Evolutionary conservation across 148 eudicot genomes (phyloP).

Genomic region (Diospyros kaki): DNA sequence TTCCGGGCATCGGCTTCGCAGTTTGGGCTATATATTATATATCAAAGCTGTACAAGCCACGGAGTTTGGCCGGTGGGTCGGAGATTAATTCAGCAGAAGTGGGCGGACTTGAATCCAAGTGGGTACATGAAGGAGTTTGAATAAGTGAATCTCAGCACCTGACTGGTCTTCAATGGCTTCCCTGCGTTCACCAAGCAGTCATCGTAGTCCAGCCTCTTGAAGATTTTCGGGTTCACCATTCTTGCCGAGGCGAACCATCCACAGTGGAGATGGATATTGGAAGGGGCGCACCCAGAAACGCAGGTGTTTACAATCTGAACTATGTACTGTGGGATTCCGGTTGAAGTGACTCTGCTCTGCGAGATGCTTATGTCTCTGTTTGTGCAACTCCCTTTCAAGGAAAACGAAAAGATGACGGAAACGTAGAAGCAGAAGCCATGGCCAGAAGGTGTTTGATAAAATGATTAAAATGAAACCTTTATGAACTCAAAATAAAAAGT

Average conservation of each 20-base stretch:
- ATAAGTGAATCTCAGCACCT: constrained; percentile 35
- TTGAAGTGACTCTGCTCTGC: constrained; percentile 11
- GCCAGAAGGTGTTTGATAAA: no score
- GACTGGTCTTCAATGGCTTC: constrained; percentile 25
- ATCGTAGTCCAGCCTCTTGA: constrained; percentile 36
- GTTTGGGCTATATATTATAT: neutral
- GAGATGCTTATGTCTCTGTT: constrained; percentile 19
- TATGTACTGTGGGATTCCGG: constrained; percentile 20
- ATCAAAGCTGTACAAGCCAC: neutral
- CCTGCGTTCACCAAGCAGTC: constrained; percentile 44
- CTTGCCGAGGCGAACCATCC: constrained; percentile 51
- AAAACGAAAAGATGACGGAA: neutral
- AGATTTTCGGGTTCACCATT: constrained; percentile 32
- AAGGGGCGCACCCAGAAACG: constrained; percentile 32
- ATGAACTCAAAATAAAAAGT: neutral
- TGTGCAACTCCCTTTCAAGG: constrained; percentile 12
- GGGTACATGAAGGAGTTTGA: constrained; percentile 46
- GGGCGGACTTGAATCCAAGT: constrained; percentile 35
- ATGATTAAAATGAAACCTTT: neutral
- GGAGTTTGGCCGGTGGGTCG: neutral
- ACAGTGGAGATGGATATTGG: constrained; percentile 38
- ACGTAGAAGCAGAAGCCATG: neutral
- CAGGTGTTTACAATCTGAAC: constrained; percentile 40
- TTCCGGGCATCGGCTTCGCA: neutral
- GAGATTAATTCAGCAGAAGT: constrained; percentile 18